Conservation (phyloP, 2,329 filamentous ascomycete genomes). For the Calonectria naviculata region DNA sequence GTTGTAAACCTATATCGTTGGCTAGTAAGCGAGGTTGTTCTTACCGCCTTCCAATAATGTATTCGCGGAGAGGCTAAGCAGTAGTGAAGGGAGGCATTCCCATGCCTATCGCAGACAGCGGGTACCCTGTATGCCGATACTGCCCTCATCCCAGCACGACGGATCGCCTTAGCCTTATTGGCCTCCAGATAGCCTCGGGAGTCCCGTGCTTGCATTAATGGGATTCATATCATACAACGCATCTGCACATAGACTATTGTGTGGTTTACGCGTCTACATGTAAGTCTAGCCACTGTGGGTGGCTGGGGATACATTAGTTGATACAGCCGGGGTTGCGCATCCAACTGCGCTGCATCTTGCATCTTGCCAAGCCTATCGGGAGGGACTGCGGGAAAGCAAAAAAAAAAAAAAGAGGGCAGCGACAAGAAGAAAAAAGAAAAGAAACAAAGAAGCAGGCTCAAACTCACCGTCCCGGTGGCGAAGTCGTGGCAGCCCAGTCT, state of each 20-base stretch:
- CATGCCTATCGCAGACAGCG: neutral
- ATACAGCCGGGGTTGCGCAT: neutral
- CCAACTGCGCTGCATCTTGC: neutral
- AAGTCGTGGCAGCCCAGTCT: conserved; percentile 2
- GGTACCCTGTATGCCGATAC: neutral
- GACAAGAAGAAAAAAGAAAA: neutral
- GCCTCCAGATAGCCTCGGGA: neutral
- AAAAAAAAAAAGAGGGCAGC: neutral
- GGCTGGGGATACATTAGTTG: neutral
- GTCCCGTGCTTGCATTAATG: neutral
- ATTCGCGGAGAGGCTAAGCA: neutral
- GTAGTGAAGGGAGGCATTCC: neutral
- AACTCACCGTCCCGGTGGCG: conserved; percentile 11
- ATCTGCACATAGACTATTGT: neutral
- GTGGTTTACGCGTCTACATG: neutral
- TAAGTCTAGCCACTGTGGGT: neutral
- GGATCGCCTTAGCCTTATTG: neutral
- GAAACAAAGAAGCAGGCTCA: conserved; percentile 7
- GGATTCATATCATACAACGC: neutral
- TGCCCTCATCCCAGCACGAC: neutral
- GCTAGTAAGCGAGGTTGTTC: neutral
- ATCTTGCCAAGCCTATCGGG: neutral
- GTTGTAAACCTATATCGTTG: neutral
- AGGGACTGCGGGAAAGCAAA: neutral
- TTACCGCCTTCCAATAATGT: conserved; percentile 1